Evolutionary conservation across 129 eudicot genomes (phyloP).

Genomic region (Flaveria bidentis): DNA sequence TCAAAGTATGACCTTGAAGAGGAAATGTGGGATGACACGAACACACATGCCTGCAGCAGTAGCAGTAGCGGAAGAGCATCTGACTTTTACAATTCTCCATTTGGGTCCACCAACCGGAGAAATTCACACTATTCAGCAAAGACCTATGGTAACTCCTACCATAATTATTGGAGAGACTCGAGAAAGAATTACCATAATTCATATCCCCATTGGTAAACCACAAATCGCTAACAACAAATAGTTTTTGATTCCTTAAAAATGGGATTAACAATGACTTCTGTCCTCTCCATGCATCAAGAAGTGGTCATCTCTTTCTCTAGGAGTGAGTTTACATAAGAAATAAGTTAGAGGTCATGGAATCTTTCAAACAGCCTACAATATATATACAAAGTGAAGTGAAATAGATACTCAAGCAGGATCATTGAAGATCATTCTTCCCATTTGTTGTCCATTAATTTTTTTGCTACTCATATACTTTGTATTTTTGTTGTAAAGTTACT

Average conservation of each 20-base stretch:
- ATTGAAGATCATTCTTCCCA: slow-evolving; percentile 15
- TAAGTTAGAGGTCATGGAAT: slow-evolving; percentile 5
- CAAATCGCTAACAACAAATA: slow-evolving; percentile 10
- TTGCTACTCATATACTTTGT: not conserved
- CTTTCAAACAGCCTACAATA: slow-evolving; percentile 14
- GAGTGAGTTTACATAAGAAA: slow-evolving; percentile 18
- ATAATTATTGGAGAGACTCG: slow-evolving; percentile 59
- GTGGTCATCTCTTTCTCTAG: not conserved
- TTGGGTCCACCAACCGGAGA: slow-evolving; percentile 43
- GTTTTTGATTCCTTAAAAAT: not conserved
- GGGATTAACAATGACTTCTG: not conserved
- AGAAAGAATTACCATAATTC: slow-evolving; percentile 43
- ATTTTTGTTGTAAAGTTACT: not conserved
- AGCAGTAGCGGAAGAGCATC: slow-evolving; percentile 52
- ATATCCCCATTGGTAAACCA: slow-evolving; percentile 56
- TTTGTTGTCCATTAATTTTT: slow-evolving; percentile 1
- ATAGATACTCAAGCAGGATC: slow-evolving; percentile 17
- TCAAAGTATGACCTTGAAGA: slow-evolving; percentile 73
- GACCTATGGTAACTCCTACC: slow-evolving; percentile 37
- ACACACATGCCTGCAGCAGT: slow-evolving; percentile 36
- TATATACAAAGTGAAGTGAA: slow-evolving; percentile 22
- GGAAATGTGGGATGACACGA: slow-evolving; percentile 58
- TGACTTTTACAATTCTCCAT: slow-evolving; percentile 53
- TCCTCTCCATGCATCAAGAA: not conserved
- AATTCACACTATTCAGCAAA: slow-evolving; percentile 40